Base-by-base conservation (phyloP, 2,329 filamentous ascomycete species). In the Gnomoniopsis sp. region DNA sequence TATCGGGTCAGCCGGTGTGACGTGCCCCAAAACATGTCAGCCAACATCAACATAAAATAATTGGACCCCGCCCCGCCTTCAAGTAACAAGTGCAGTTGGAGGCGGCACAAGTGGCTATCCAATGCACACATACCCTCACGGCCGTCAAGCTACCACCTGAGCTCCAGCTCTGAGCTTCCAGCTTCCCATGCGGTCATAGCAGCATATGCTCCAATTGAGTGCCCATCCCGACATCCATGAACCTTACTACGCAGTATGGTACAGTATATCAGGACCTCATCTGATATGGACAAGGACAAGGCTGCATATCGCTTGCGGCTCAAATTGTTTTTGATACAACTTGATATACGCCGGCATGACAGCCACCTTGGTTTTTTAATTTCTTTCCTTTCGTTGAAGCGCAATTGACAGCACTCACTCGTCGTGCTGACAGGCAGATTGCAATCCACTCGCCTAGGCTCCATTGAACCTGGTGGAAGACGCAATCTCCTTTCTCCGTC, bases 1-100 rank as follows among this genome's bases (percentile, higher is more conserved):
- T 54, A 19, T n/a, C 34, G 52, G 30, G 30, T n/a, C n/a, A n/a
- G n/a, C n/a, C n/a, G n/a, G n/a, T 47, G 52, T 33, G 49, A 22
- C 49, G 23, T 23, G 44, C 15, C 11, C 36, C 26, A n/a, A 41
- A 38, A 23, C 12, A 55, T 43, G 26, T 52, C 55, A 55, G 49
- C 23, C 47, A 43, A 12, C 41, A 23, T 23, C n/a, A 15, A 15
- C 38, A n/a, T n/a, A n/a, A 15, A 17, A 47, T 30, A 47, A 2
- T 15, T 47, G 26, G 50, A 48, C 52, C 55, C 55, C 59, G 52
- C 52, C 55, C 55, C 59, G 52, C 59, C 48, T 14, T 21, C 55
- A 53, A 48, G 51, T 49, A 43, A 47, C 48, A 49, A 46, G 47
- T 60, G 55, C 54, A 57, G 43, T 12, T 46, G 17, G 43, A 11